Evolutionary conservation across 495 filamentous ascomycete genomes (phyloP), one percentile per base, ranked within the genome.

Genomic region (Pseudomonodictys pantanalensis): DNA sequence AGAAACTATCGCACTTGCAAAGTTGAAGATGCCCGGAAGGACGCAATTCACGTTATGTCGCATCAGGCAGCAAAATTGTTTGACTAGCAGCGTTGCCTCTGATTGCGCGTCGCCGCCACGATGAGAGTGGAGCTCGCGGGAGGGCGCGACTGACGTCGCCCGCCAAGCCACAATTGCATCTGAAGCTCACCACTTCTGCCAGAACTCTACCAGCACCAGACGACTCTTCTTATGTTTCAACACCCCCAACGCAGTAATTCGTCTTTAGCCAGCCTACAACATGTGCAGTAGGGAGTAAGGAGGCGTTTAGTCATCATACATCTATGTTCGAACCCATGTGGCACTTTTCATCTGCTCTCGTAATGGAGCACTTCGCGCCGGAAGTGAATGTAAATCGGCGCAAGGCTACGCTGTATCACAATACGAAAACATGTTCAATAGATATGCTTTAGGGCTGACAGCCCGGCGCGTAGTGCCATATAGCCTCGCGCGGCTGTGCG

Each of bases 101-200:
- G 29, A 11, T 3, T 35, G 29, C n/a, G n/a, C n/a, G n/a, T n/a
- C 30, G 15, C 12, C 49, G 30, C 49, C 29, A 30, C 28, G 9
- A n/a, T 41, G 38, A 18, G 38, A 41, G 38, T 41, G 38, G 4
- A 26, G 8, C 28, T 28, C 24, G 25, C 29, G 24, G 24, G n/a
- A 32, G 28, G 4, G 12, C 24, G 25, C 2, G 24, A 24, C 15
- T 52, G 49, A 52, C 49, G 49, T 52, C 23, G 49, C 49, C 29
- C 15, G 33, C 30, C 49, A 52, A 38, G 30, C 33, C 49, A 52
- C 15, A 35, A n/a, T 15, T 5, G 49, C 3, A 7, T 30, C 29
- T 43, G 51, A 44, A 28, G 51, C 51, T 43, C 23, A 9, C 10
- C 12, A 2, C 23, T 41, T 55, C 35, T 55, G 51, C 33, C 51